phyloP scores from a whole-genome alignment of 1,284 basidiomycete genomes.

The Mycena sp. region DNA sequence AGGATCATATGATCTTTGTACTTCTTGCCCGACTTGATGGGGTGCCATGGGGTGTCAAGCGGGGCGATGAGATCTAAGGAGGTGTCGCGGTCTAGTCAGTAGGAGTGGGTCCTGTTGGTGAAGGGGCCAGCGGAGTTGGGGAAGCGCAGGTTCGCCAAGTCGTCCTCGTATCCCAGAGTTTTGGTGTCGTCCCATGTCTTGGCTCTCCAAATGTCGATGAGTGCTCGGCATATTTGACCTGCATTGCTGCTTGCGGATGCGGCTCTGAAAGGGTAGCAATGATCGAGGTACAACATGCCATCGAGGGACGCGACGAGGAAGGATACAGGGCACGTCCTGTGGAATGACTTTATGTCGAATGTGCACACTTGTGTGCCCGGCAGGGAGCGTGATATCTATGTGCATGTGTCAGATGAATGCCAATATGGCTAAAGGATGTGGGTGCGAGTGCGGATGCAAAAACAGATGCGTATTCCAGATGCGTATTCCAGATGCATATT shows the following conservation, averaged over 20 bases:
- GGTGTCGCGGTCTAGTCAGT: not conserved
- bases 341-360: slow-evolving; percentile 37
- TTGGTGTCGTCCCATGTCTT: not conserved
- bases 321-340: slow-evolving; percentile 33
- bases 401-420: no score
- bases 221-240: slow-evolving; percentile 34
- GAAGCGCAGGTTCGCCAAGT: slow-evolving; percentile 18
- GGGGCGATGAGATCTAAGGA: not conserved
- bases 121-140: not conserved
- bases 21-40: slow-evolving; percentile 16
- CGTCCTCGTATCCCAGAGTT: slow-evolving; percentile 42
- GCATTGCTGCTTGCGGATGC: slow-evolving; percentile 32
- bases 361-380: slow-evolving; percentile 37
- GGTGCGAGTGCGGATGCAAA: no score
- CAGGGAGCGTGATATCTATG: slow-evolving; percentile 36
- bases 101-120: not conserved
- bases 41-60: slow-evolving; percentile 25
- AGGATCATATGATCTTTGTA: slow-evolving; percentile 12
- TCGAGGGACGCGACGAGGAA: slow-evolving; percentile 30
- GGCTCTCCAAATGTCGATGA: slow-evolving; percentile 33
- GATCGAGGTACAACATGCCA: slow-evolving; percentile 17
- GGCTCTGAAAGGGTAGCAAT: slow-evolving; percentile 34
- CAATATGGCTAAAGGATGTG: no score
- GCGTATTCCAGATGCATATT: no score
- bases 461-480: no score